These are phyloP conservation scores for Magnolia changhungtana DNA, from an alignment of 164 flowering plant genomes.

Conservation along the genomic window DNA sequence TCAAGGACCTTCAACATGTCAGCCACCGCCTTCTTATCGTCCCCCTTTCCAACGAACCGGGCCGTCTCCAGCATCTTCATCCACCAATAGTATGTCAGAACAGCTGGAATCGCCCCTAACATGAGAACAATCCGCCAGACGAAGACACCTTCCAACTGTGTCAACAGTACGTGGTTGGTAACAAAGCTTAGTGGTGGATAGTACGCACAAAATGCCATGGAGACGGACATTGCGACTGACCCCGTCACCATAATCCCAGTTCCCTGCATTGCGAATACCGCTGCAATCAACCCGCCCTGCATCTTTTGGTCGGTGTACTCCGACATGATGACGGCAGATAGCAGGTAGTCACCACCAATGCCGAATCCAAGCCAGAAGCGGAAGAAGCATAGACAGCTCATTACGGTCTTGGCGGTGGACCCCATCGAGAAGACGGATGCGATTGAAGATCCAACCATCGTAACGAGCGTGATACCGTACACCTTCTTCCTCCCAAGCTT, in stretches of 20 bases:
- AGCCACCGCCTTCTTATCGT: no score
- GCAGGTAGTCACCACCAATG: constrained; percentile 25
- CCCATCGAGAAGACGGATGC: constrained; percentile 56
- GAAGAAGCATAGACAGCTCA: constrained; percentile 38
- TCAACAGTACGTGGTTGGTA: no score
- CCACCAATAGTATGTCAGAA: no score
- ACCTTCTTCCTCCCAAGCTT: constrained; percentile 55
- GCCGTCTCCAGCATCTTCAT: no score
- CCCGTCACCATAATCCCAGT: constrained; percentile 24
- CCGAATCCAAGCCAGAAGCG: constrained; percentile 27
- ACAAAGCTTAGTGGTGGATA: no score
- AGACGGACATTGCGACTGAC: constrained; percentile 24
- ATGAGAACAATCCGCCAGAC: no score
- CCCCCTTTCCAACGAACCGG: no score
- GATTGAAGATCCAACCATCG: constrained; percentile 53
- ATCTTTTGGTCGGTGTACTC: constrained; percentile 24
- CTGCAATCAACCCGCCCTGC: constrained; percentile 23
- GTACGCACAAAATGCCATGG: constrained; percentile 31
- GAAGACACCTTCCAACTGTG: no score
- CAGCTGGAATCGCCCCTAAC: no score
- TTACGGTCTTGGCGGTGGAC: constrained; percentile 23
- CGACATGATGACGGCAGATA: no score
- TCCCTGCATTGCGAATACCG: constrained; percentile 27
- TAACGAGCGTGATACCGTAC: constrained; percentile 48
- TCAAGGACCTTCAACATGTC: no score